phyloP scores from a whole-genome alignment of 345 rosid genomes.

The Noccaea bulbosa region DNA sequence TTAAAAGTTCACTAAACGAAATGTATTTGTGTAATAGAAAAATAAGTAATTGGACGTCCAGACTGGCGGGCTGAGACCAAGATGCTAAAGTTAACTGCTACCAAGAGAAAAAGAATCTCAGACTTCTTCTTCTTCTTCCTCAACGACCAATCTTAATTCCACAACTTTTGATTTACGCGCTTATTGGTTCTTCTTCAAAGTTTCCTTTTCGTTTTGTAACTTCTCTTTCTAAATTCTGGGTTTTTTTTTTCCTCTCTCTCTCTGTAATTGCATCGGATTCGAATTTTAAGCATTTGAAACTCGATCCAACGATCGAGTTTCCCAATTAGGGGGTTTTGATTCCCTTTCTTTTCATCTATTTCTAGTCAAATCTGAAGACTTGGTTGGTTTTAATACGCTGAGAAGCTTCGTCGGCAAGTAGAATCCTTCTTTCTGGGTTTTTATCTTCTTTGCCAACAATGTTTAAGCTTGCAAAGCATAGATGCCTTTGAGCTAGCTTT shows the following conservation, averaged over 20 bases:
- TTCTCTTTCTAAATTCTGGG: not conserved
- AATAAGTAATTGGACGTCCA: conserved; percentile 22
- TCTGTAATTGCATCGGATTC: conserved; percentile 18
- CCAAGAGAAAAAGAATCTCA: conserved; percentile 10
- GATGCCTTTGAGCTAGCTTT: conserved; percentile 28
- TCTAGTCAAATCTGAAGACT: conserved; percentile 24
- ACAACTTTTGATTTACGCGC: conserved; percentile 17
- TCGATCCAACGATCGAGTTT: conserved; percentile 28
- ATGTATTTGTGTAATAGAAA: not conserved
- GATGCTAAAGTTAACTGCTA: conserved; percentile 15
- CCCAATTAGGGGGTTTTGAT: conserved; percentile 21
- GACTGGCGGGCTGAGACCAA: conserved; percentile 27
- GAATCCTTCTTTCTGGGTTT: conserved; percentile 29
- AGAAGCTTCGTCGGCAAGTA: conserved; percentile 31
- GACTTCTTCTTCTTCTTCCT: conserved; percentile 31
- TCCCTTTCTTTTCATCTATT: not conserved
- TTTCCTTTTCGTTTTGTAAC: conserved; percentile 12
- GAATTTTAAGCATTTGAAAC: not conserved
- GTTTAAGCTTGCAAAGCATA: conserved; percentile 31
- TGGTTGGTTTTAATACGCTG: conserved; percentile 16
- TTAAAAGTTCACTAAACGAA: no score
- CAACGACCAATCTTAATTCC: conserved; percentile 25
- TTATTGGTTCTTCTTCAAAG: conserved; percentile 20
- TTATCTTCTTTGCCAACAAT: conserved; percentile 40
- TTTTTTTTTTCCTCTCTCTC: not conserved